These are phyloP conservation scores for Fusarium domesticum DNA, from an alignment of 2,329 filamentous ascomycete species.

Conservation along the genomic window DNA sequence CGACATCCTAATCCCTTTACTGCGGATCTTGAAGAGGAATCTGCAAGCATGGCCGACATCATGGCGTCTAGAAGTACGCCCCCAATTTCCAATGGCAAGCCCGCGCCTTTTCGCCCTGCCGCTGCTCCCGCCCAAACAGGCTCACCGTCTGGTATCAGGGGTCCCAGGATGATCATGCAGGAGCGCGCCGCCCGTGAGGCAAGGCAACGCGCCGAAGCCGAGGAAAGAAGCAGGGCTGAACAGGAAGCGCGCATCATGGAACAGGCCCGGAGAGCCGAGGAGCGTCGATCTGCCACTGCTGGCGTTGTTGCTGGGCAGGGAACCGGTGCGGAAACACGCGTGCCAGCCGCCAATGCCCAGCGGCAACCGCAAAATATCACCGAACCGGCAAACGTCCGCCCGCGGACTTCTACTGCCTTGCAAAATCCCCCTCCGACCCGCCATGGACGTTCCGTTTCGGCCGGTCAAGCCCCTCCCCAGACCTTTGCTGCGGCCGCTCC, in stretches of 20 bases:
- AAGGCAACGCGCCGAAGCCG: constrained; percentile 63
- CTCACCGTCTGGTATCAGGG: constrained; percentile 67
- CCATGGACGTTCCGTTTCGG: constrained; percentile 15
- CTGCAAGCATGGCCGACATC: constrained; percentile 88
- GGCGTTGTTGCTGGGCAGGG: constrained; percentile 42
- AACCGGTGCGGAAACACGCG: constrained; percentile 30
- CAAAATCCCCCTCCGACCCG: constrained; percentile 24
- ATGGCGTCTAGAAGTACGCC: constrained; percentile 54
- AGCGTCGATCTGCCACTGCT: constrained; percentile 50
- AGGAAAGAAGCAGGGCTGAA: constrained; percentile 59
- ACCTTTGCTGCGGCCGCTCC: constrained; percentile 19
- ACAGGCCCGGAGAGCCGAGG: constrained; percentile 54
- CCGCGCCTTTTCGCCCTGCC: constrained; percentile 43
- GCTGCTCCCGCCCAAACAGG: constrained; percentile 51
- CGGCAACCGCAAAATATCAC: constrained; percentile 28
- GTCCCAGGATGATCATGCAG: constrained; percentile 89
- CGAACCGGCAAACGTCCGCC: constrained; percentile 26
- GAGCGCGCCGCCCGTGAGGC: constrained; percentile 76
- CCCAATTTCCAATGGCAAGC: constrained; percentile 55
- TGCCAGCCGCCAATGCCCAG: constrained; percentile 35
- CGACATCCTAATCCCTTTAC: constrained; percentile 81
- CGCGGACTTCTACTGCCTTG: constrained; percentile 28
- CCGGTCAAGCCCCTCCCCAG: constrained; percentile 20
- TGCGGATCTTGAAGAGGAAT: constrained; percentile 79
- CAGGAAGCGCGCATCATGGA: constrained; percentile 54